phyloP scores from a whole-genome alignment of 1,139 yeast genomes.

The Yamadazyma membranifaciens region DNA sequence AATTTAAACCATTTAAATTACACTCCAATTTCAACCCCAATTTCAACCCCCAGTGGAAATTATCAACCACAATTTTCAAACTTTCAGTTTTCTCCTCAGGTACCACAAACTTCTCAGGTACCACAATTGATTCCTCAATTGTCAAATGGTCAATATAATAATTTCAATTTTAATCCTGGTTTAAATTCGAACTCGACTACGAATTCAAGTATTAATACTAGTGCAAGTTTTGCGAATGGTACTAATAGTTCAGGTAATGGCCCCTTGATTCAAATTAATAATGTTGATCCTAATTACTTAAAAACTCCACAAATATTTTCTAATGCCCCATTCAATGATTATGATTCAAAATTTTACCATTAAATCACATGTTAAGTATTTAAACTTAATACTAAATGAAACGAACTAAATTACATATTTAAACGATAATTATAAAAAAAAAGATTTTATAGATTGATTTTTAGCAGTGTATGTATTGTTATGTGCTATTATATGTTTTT shows the following conservation, averaged over 20 bases:
- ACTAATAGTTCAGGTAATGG: no score
- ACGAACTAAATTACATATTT: background rate
- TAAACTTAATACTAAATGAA: background rate
- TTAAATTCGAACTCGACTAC: background rate
- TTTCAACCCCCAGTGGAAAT: background rate
- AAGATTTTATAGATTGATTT: slow-evolving; percentile 8
- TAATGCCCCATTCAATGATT: slow-evolving; percentile 20
- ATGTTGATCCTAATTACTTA: slow-evolving; percentile 4
- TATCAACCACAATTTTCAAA: no score
- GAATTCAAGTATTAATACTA: background rate
- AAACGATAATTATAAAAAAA: slow-evolving; percentile 2
- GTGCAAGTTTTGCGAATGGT: no score
- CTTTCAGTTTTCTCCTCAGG: no score
- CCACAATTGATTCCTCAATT: no score
- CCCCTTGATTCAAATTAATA: no score
- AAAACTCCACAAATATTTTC: slow-evolving; percentile 19
- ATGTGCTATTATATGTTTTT: slow-evolving; percentile 16
- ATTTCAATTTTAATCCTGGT: background rate
- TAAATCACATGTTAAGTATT: slow-evolving; percentile 2
- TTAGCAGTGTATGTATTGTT: slow-evolving; percentile 17
- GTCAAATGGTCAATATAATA: background rate
- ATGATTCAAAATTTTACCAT: slow-evolving; percentile 15
- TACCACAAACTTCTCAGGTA: no score
- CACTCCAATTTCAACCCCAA: slow-evolving; percentile 4
- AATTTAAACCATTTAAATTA: slow-evolving; percentile 3